A percentile compares a stretch with the other conserved stretches of the same genome.
These are phyloP conservation scores for Penicillium occitanis DNA, from an alignment of 2,329 filamentous ascomycete genomes.

Conservation along the genomic window DNA sequence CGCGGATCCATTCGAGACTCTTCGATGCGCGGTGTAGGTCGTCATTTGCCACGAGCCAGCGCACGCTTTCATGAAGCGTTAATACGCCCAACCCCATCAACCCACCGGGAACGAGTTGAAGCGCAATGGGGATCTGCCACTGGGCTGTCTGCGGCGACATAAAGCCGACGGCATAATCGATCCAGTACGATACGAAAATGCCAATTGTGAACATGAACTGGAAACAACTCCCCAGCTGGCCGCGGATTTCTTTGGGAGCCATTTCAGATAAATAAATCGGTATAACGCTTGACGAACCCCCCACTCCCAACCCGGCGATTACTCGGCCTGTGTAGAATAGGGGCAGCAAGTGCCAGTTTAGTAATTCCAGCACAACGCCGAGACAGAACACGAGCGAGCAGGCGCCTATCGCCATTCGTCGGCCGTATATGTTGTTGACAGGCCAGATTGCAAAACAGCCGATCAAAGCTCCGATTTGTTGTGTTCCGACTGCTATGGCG, in stretches of 20 bases:
- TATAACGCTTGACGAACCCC: constrained; percentile 47
- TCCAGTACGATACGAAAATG: constrained; percentile 55
- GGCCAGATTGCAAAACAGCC: constrained; percentile 54
- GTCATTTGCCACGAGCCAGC: constrained; percentile 53
- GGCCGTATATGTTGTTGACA: constrained; percentile 48
- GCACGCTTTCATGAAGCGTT: constrained; percentile 50
- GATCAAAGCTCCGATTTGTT: constrained; percentile 55
- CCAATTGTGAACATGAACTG: constrained; percentile 54
- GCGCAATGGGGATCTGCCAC: constrained; percentile 58
- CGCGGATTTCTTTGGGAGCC: constrained; percentile 49
- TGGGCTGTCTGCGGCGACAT: constrained; percentile 39
- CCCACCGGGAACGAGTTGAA: constrained; percentile 52
- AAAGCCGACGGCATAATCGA: constrained; percentile 49
- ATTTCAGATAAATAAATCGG: constrained; percentile 50
- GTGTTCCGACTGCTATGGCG: constrained; percentile 52
- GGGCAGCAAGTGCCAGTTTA: constrained; percentile 47
- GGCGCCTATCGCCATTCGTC: constrained; percentile 47
- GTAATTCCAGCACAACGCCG: constrained; percentile 48
- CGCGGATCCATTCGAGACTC: constrained; percentile 55
- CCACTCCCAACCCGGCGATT: constrained; percentile 51
- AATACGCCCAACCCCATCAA: constrained; percentile 52
- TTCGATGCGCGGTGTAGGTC: constrained; percentile 48
- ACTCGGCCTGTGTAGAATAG: constrained; percentile 51
- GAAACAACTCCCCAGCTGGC: constrained; percentile 53
- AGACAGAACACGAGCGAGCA: constrained; percentile 50